phyloP scores from a whole-genome alignment of 352 stramenopile species.

The Globisporangium orthogonon region DNA sequence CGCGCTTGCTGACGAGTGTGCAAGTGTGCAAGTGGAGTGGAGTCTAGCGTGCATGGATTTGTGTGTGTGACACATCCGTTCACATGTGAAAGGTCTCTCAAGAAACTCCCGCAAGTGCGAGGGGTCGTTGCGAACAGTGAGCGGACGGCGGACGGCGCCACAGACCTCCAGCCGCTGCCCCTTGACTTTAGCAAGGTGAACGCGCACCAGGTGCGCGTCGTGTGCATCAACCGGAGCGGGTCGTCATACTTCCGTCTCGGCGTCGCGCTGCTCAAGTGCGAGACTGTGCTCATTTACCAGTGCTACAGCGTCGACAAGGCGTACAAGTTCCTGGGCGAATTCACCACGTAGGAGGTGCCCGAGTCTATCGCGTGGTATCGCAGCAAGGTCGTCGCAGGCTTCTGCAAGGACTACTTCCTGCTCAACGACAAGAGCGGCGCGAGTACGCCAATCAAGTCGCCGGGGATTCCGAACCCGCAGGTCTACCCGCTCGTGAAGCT shows the following conservation, averaged over 20 bases:
- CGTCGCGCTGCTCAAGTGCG: constrained; percentile 54
- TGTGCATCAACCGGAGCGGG: constrained; percentile 81
- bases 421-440: constrained; percentile 83
- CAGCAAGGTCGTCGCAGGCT: constrained; percentile 83
- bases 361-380: constrained; percentile 85
- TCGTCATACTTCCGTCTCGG: constrained; percentile 80
- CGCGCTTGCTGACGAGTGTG: neutral
- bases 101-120: too few relatives aligned
- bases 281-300: constrained; percentile 75
- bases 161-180: constrained; percentile 64
- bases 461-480: constrained; percentile 56
- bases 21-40: neutral
- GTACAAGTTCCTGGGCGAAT: constrained; percentile 77
- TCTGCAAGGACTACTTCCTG: constrained; percentile 68
- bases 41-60: neutral
- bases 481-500: constrained; percentile 73
- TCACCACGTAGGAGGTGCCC: constrained; percentile 62
- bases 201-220: constrained; percentile 51
- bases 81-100: too few relatives aligned
- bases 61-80: too few relatives aligned
- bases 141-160: constrained; percentile 66
- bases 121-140: constrained; percentile 64
- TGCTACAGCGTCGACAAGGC: constrained; percentile 75
- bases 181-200: constrained; percentile 85
- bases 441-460: constrained; percentile 59